phyloP scores from a whole-genome alignment of 495 filamentous ascomycete genomes.

The Hypoxylon fuscum region DNA sequence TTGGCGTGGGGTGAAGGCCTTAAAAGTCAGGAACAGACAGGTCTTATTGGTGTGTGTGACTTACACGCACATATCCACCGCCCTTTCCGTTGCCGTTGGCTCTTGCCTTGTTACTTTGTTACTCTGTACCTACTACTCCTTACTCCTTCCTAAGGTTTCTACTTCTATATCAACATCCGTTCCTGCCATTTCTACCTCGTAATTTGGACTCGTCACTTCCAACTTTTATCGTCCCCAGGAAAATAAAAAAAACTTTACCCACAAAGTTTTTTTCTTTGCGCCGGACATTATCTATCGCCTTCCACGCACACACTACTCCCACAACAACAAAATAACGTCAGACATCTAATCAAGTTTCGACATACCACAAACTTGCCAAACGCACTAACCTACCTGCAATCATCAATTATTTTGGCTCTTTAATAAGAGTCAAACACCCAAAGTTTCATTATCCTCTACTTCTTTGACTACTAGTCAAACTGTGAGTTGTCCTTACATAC shows the following conservation, averaged over 20 bases:
- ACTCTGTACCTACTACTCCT: constrained; percentile 6
- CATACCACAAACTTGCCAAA: constrained; percentile 24
- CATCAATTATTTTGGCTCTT: constrained; percentile 14
- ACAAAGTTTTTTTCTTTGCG: constrained; percentile 2
- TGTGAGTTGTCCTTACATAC: constrained; percentile 13
- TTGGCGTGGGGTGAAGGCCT: constrained; percentile 35
- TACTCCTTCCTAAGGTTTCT: constrained; percentile 19
- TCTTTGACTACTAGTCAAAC: not conserved
- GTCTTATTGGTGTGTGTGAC: constrained; percentile 31
- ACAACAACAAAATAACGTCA: not conserved
- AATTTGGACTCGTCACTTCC: not conserved
- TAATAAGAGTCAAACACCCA: constrained; percentile 2
- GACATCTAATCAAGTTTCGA: constrained; percentile 10
- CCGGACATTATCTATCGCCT: not conserved
- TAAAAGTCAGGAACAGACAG: constrained; percentile 11
- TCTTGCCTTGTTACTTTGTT: constrained; percentile 13
- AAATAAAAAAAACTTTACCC: constrained; percentile 16
- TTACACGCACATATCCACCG: constrained; percentile 38
- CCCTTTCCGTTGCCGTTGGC: constrained; percentile 33
- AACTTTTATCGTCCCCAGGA: constrained; percentile 5
- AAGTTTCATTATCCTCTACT: not conserved
- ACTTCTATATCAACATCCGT: constrained; percentile 20
- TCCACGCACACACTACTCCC: not conserved
- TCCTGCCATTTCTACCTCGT: not conserved
- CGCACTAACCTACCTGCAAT: constrained; percentile 12